Evolutionary conservation across 2,329 filamentous ascomycete genomes (phyloP).

Genomic region (Colletotrichum sp.): DNA sequence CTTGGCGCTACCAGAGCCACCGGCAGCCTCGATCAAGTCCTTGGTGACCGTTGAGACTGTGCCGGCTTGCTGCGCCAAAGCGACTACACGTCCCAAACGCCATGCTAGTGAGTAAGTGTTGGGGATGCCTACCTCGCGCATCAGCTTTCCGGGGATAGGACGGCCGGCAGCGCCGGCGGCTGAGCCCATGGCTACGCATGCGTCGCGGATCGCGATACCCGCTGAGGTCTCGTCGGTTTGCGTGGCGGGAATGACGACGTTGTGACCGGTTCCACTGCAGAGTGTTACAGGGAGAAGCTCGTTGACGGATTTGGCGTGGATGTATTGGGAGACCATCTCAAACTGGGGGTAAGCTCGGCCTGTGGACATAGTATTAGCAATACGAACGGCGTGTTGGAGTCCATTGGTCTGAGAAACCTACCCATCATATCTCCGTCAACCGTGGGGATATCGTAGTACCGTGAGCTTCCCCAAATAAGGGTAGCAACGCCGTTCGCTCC

Average conservation of each 20-base stretch:
- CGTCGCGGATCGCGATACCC: conserved; percentile 27
- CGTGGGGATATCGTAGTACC: conserved; percentile 36
- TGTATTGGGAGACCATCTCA: conserved; percentile 31
- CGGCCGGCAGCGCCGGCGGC: conserved; percentile 38
- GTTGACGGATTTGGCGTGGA: conserved; percentile 32
- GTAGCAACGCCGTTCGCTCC: conserved; percentile 55
- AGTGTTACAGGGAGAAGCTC: conserved; percentile 28
- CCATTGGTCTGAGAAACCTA: background rate
- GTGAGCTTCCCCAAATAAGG: conserved; percentile 41
- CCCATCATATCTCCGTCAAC: conserved; percentile 46
- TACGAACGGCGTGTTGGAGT: conserved; percentile 28
- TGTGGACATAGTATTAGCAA: background rate
- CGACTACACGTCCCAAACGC: conserved; percentile 56
- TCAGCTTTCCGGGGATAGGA: conserved; percentile 35
- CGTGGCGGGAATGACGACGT: conserved; percentile 24
- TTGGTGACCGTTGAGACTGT: conserved; percentile 44
- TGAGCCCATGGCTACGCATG: conserved; percentile 32
- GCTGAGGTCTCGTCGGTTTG: conserved; percentile 24
- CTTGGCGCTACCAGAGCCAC: conserved; percentile 32
- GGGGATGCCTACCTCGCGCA: conserved; percentile 35
- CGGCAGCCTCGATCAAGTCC: conserved; percentile 40
- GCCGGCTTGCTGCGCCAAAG: conserved; percentile 46
- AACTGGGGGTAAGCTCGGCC: conserved; percentile 31
- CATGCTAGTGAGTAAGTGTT: conserved; percentile 43
- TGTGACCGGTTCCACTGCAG: conserved; percentile 27